Conservation (phyloP, 2,329 filamentous ascomycete species). For the Onygenales sp. region DNA sequence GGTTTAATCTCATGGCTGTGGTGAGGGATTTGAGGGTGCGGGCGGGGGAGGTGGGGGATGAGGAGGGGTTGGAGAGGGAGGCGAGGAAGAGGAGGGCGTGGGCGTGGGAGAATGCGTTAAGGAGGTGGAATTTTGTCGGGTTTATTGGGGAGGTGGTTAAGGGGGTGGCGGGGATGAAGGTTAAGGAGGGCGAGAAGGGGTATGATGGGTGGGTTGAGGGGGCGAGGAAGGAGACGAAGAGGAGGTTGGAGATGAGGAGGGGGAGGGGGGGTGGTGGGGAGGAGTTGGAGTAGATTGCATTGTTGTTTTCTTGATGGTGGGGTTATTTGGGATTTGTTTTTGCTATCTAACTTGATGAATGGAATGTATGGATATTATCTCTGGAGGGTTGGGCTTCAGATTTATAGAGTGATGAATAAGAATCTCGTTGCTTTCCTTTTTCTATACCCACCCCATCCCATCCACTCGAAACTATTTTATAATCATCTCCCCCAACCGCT, state of each 20-base stretch:
- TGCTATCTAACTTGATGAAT: too few species aligned
- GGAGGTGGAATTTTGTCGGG: conserved; percentile 91
- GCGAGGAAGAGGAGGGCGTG: conserved; percentile 75
- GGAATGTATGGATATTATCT: too few species aligned
- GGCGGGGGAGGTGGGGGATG: conserved; percentile 73
- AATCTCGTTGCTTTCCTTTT: not conserved
- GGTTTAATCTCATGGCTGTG: conserved; percentile 93
- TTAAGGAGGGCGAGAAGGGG: conserved; percentile 52
- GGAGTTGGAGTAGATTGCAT: not conserved
- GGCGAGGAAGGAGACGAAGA: conserved; percentile 35
- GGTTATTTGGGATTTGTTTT: too few species aligned
- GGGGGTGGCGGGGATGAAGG: conserved; percentile 67
- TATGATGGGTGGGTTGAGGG: conserved; percentile 80
- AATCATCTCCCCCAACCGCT: too few species aligned
- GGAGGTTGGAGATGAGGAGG: conserved; percentile 27
- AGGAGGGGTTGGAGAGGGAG: conserved; percentile 67
- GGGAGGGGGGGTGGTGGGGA: conserved; percentile 4
- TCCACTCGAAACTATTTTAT: too few species aligned
- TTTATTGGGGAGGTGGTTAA: conserved; percentile 88
- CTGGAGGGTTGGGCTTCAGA: not conserved
- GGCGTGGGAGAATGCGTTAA: conserved; percentile 89
- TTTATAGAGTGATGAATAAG: not conserved
- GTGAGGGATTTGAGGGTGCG: conserved; percentile 69
- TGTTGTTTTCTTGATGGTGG: not conserved
- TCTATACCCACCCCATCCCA: too few species aligned